Percentiles rank a stretch among this genome's conserved stretches.
phyloP scores from a whole-genome alignment of 345 rosid genomes.

The Geranium brycei region DNA sequence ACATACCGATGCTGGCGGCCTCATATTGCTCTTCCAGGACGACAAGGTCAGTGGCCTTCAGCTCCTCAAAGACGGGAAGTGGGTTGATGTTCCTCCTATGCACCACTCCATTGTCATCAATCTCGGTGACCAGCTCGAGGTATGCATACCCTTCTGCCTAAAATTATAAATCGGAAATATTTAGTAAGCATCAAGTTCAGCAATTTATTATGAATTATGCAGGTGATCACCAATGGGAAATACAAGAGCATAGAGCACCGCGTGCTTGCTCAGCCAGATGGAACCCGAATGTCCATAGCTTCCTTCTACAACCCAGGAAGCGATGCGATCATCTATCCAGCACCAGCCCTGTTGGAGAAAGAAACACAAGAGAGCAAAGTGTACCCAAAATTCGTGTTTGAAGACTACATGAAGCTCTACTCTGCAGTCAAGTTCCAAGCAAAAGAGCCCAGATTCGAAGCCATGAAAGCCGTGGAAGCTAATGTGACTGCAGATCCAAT shows the following conservation, averaged over 20 bases:
- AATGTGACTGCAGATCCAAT: constrained; percentile 19
- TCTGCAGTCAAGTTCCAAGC: constrained; percentile 66
- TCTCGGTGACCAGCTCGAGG: constrained; percentile 95
- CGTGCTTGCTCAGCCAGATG: constrained; percentile 66
- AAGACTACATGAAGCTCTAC: constrained; percentile 85
- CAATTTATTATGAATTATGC: not conserved
- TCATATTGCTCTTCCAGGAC: constrained; percentile 81
- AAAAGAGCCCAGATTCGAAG: constrained; percentile 90
- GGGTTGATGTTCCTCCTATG: constrained; percentile 94
- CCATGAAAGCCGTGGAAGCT: constrained; percentile 49
- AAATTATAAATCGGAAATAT: not conserved
- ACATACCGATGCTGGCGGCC: constrained; percentile 98
- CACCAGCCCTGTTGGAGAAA: constrained; percentile 48
- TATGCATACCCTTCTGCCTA: constrained; percentile 4
- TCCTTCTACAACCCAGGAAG: constrained; percentile 92
- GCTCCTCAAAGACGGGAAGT: constrained; percentile 73
- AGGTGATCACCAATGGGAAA: constrained; percentile 90
- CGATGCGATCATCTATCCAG: constrained; percentile 72
- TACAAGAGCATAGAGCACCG: constrained; percentile 86
- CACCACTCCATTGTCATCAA: constrained; percentile 83
- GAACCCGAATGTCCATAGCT: constrained; percentile 76
- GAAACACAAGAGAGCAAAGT: constrained; percentile 25
- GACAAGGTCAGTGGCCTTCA: constrained; percentile 86
- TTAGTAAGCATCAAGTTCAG: not conserved
- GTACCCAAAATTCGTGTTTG: constrained; percentile 74